Conservation (phyloP, 176 grass and related monocot species). For the Secale cereale region DNA sequence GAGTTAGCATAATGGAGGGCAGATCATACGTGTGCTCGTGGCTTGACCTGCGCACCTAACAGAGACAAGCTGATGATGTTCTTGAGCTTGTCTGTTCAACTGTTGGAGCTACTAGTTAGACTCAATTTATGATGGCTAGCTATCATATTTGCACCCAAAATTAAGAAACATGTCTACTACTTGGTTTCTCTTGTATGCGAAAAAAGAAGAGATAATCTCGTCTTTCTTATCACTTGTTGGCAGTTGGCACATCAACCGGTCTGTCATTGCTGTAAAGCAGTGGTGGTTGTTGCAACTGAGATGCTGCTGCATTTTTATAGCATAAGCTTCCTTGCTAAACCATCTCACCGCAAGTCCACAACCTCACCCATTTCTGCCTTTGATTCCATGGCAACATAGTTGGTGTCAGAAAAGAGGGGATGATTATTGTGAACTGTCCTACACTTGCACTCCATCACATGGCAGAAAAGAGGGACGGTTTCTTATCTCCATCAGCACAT, state of each 20-base stretch:
- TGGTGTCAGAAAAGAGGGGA: background rate
- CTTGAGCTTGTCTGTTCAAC: background rate
- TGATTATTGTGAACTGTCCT: background rate
- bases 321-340: constrained; percentile 7
- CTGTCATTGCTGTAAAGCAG: constrained; percentile 7
- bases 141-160: background rate
- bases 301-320: background rate
- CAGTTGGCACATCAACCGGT: constrained; percentile 20
- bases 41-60: background rate
- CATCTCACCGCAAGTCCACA: background rate
- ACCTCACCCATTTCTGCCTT: background rate
- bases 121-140: constrained; percentile 6
- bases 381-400: background rate
- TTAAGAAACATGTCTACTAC: constrained; percentile 1
- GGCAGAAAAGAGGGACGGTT: constrained; percentile 19
- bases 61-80: background rate
- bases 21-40: background rate
- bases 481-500: constrained; percentile 34
- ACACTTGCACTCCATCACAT: background rate
- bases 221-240: constrained; percentile 8
- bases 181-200: background rate
- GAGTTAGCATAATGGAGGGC: background rate
- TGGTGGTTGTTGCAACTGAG: background rate
- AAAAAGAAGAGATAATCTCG: background rate
- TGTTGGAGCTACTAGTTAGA: constrained; percentile 13